These are phyloP conservation scores for Chaetoceros tenuissimus DNA, from an alignment of 108 stramenopile genomes.

Conservation along the genomic window DNA sequence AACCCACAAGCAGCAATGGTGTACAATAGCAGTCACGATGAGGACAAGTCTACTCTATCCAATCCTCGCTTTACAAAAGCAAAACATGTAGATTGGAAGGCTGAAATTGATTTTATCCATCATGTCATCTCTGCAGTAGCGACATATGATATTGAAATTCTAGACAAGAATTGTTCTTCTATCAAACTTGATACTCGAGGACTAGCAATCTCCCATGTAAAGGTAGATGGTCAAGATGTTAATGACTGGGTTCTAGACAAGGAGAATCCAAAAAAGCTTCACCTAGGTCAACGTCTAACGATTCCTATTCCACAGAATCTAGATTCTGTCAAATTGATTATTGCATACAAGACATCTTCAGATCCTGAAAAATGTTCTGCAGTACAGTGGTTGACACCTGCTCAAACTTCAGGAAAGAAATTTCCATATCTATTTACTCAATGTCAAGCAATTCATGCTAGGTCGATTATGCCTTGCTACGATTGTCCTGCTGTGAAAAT, in stretches of 20 bases:
- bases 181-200: conserved; percentile 53
- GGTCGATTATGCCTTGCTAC: conserved; percentile 91
- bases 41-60: conserved; percentile 37
- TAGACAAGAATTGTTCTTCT: conserved; percentile 3
- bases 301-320: conserved; percentile 9
- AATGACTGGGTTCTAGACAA: conserved; percentile 29
- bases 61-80: conserved; percentile 47
- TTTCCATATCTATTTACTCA: conserved; percentile 97
- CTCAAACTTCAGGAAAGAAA: conserved; percentile 87
- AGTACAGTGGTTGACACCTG: conserved; percentile 89
- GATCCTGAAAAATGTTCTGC: conserved; percentile 47
- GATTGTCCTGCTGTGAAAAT: conserved; percentile 84
- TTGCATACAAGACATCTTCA: conserved; percentile 69
- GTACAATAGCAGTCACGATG: no score
- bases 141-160: conserved; percentile 41
- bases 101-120: conserved; percentile 52
- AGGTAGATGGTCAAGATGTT: conserved; percentile 25
- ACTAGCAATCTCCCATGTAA: conserved; percentile 39
- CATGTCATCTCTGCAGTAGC: conserved; percentile 42
- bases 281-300: conserved; percentile 46
- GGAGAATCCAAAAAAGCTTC: conserved; percentile 18
- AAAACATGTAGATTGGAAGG: conserved; percentile 56
- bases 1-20: no score
- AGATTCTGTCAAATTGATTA: conserved; percentile 23
- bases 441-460: conserved; percentile 95